Percentiles rank a stretch among this genome's conserved stretches.
Conservation (phyloP, 2,329 filamentous ascomycete genomes). For the Apiospora phragmitis region DNA sequence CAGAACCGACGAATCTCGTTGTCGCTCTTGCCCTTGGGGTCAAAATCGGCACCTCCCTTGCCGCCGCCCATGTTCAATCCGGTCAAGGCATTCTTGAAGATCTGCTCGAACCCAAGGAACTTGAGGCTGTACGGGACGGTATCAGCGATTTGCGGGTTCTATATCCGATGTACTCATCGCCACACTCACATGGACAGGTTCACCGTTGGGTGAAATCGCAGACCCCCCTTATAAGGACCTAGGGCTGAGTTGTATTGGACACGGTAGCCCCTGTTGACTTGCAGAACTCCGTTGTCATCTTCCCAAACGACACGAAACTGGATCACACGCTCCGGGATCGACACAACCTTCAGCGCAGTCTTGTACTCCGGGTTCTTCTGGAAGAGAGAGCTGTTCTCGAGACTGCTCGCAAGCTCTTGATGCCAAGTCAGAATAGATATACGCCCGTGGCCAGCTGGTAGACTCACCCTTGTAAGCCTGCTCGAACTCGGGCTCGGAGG, state of each 20-base stretch:
- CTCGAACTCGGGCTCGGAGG: constrained; percentile 94
- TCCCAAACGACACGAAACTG: constrained; percentile 99
- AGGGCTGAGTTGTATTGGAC: constrained; percentile 99
- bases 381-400: constrained; percentile 93
- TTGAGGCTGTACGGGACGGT: constrained; percentile 61
- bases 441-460: constrained; percentile 7
- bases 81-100: constrained; percentile 99
- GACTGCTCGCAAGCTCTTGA: constrained; percentile 87
- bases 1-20: constrained; percentile 98
- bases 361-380: constrained; percentile 92
- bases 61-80: constrained; percentile 95
- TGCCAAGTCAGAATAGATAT: background rate
- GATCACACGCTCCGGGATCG: constrained; percentile 91
- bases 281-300: constrained; percentile 83
- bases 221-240: constrained; percentile 96
- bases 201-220: constrained; percentile 90
- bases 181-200: constrained; percentile 63
- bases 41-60: constrained; percentile 97
- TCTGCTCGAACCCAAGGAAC: constrained; percentile 98
- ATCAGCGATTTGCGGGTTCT: background rate
- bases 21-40: constrained; percentile 98
- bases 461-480: constrained; percentile 88
- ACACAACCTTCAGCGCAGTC: constrained; percentile 82
- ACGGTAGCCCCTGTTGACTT: constrained; percentile 93
- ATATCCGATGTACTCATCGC: background rate